Evolutionary conservation across 73 alveolate species (phyloP).

Genomic region (Tetrahymena elliotti): DNA sequence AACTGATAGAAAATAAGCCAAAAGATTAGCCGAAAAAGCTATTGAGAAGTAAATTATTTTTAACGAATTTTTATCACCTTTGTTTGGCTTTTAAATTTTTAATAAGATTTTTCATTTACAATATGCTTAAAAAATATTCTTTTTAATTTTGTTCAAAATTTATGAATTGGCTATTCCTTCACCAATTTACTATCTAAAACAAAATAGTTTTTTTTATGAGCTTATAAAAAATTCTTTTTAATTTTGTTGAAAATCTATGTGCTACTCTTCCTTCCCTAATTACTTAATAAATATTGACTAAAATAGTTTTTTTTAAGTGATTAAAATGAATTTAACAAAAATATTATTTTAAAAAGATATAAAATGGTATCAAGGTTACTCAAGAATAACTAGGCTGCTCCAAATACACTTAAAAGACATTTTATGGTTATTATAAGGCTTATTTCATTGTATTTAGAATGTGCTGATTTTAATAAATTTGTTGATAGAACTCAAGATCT

Average conservation of each 20-base stretch:
- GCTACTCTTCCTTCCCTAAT: no score
- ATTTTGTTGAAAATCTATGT: no score
- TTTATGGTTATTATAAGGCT: neutral
- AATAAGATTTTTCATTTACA: no score
- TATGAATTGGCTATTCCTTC: no score
- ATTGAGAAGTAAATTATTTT: neutral
- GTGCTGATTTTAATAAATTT: neutral
- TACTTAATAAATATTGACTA: no score
- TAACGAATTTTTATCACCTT: no score
- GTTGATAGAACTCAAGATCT: neutral
- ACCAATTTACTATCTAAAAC: no score
- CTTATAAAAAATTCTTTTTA: no score
- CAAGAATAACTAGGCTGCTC: neutral
- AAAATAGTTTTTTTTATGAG: no score
- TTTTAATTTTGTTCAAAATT: neutral
- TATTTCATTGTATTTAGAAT: neutral
- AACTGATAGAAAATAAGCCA: neutral
- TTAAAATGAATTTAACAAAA: no score
- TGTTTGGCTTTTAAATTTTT: no score
- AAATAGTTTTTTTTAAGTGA: no score
- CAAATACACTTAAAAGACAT: neutral
- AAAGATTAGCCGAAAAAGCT: neutral
- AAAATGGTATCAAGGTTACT: neutral
- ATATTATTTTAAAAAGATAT: neutral
- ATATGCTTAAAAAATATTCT: neutral